Base-by-base conservation (phyloP, 2,329 filamentous ascomycete species). In the Tolypocladium guangdongense region DNA sequence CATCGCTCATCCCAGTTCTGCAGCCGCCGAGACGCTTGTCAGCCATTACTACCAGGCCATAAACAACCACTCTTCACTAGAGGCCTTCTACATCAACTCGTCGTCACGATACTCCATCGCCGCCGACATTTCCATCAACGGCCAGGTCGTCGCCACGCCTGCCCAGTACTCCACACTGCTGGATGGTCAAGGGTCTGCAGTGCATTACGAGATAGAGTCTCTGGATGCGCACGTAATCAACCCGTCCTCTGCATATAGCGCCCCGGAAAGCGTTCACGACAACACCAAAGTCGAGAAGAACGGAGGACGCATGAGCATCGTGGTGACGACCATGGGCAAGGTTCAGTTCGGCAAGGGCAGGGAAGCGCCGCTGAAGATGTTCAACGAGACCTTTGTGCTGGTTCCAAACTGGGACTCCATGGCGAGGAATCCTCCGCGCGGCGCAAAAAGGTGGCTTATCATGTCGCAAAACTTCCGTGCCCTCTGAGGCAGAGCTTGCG, bases 141-240 rank as follows among this genome's bases (percentile, higher is more conserved):
- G 90, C 61, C 83, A 83, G 49, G 69, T 80, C 2, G 72, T 88
- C 38, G 68, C 78, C 36, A 77, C 81, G 53, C 84, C 84, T 0
- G 71, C 74, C 50, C 82, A 83, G 46, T 85, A 90, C 62, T 82
- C 86, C 61, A 76, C 77, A 20, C 78, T 90, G 32, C 87, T 90
- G 59, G 77, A 83, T 54, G 78, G 78, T 7, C 82, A 90, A 55
- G 69, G 81, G 73, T 46, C 70, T 59, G 60, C 72, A 71, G 71
- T 84, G 18, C 70, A 76, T 60, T 93, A 89, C 71, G 87, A 92
- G 53, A 76, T 90, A 53, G 84, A 89, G 63, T 83, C 82, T 16
- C 82, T 86, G 61, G 88, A 95, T 69, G 84, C 83, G 54, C 88
- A 95, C 59, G 81, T 90, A 48, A 73, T 92, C 62, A 93, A 92